Evolutionary conservation across 2,329 filamentous ascomycete genomes (phyloP), one percentile per base, ranked within the genome.

Genomic region (Coniochaeta sp.): DNA sequence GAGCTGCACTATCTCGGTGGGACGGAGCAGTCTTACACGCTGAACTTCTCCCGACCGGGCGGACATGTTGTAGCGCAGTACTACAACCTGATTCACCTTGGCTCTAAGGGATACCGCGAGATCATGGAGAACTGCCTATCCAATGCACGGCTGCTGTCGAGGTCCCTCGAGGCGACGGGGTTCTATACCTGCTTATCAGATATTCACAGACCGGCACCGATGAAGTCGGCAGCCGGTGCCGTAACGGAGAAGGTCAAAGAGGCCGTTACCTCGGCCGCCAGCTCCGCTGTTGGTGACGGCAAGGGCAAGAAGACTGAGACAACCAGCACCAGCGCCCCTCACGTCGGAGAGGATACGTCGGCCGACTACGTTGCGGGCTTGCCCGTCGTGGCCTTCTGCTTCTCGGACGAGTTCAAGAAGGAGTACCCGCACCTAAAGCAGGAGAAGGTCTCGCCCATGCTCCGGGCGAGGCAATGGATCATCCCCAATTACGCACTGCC

Each of bases 41-140:
- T 89, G 18, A 89, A 88, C 67, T 89, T 89, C 69, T 87, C 83
- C 1, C 78, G 85, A 1, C 84, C 85, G 0, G 85, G 84, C 3
- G 80, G 82, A 0, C 85, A 88, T 55, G 73, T 89, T 52, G 82
- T 88, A 54, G 83, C 77, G 0, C 86, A 89, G 61, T 89, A 89
- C 66, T 89, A 82, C 67, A 87, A 89, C 58, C 71, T 89, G 12
- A 82, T 89, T 54, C 84, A 87, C 56, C 75, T 89, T 0, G 86
- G 86, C 2, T 84, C 82, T 64, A 70, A 71, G 2, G 86, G 85
- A 9, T 89, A 85, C 66, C 75, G 74, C 10, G 69, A 71, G 31
- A 76, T 85, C 54, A 86, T 83, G 79, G 83, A 86, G 61, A 86
- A 85, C 61, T 81, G 79, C 48, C 68, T 88, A 32, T 65, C 75